These are phyloP conservation scores for Arachnomyces sp. DNA, from an alignment of 2,329 filamentous ascomycete species.

Conservation along the genomic window DNA sequence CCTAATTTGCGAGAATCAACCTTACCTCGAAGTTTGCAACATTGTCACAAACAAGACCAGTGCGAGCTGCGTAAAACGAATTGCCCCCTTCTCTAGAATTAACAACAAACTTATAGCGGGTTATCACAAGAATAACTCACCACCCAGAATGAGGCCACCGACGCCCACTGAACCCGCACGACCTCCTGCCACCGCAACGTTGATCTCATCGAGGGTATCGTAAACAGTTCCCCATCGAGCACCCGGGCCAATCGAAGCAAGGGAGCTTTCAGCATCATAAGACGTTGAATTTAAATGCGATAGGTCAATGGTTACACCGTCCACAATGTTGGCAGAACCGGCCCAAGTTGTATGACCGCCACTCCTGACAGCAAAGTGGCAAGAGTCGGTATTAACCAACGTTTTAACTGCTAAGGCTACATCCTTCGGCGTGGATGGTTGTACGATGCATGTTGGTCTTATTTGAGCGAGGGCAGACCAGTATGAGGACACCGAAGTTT, in stretches of 20 bases:
- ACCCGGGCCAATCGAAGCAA: constrained; percentile 2
- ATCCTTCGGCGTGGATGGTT: too few species aligned
- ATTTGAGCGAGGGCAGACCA: too few species aligned
- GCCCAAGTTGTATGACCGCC: not conserved
- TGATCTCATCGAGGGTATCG: not conserved
- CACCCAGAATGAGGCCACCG: constrained; percentile 13
- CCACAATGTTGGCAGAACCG: not conserved
- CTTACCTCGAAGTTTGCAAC: not conserved
- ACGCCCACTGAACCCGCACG: constrained; percentile 2
- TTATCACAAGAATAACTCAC: constrained; percentile 14
- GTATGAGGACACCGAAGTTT: too few species aligned
- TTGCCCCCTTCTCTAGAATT: not conserved
- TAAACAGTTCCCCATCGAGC: constrained; percentile 1
- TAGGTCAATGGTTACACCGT: constrained; percentile 2
- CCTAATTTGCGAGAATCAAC: too few species aligned
- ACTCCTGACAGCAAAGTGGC: not conserved
- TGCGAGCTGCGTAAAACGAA: not conserved
- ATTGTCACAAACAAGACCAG: not conserved
- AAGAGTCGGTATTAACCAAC: too few species aligned
- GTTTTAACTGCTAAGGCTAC: too few species aligned
- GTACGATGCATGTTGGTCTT: too few species aligned
- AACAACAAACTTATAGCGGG: not conserved
- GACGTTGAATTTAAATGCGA: constrained; percentile 22
- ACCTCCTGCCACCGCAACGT: constrained; percentile 1
- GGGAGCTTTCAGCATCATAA: too few species aligned